A percentile compares a stretch with the other conserved stretches of the same genome.
phyloP scores from a whole-genome alignment of 2,329 filamentous ascomycete species.

The Aspergillus melleus region DNA sequence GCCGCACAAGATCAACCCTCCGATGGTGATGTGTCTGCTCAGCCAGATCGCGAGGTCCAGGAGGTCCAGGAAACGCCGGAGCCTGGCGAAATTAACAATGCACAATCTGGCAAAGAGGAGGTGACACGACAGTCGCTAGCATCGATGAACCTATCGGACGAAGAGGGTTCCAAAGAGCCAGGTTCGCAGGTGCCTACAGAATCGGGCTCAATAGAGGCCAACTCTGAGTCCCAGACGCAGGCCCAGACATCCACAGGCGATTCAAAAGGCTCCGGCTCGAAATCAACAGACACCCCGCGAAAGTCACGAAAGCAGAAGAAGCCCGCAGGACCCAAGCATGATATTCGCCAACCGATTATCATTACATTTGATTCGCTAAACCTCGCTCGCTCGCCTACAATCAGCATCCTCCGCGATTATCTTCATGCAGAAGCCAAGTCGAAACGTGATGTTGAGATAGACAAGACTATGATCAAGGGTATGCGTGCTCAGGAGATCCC shows the following conservation, averaged over 20 bases:
- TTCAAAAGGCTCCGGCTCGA: slow-evolving; percentile 12
- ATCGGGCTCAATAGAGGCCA: not conserved
- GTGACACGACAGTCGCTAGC: slow-evolving; percentile 25
- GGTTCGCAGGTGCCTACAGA: not conserved
- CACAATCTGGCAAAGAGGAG: slow-evolving; percentile 23
- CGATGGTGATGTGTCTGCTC: slow-evolving; percentile 13
- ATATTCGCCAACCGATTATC: slow-evolving; percentile 64
- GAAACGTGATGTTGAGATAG: slow-evolving; percentile 56
- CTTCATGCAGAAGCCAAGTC: slow-evolving; percentile 68
- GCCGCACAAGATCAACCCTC: slow-evolving; percentile 4
- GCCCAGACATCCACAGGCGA: slow-evolving; percentile 11
- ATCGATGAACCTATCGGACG: slow-evolving; percentile 31
- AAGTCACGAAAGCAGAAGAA: slow-evolving; percentile 28
- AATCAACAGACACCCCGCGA: slow-evolving; percentile 8
- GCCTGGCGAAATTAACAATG: slow-evolving; percentile 5
- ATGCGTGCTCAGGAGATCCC: slow-evolving; percentile 77
- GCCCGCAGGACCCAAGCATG: slow-evolving; percentile 40
- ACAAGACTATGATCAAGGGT: slow-evolving; percentile 51
- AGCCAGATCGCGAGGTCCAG: slow-evolving; percentile 20
- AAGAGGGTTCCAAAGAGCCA: not conserved
- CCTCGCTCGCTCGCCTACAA: slow-evolving; percentile 62
- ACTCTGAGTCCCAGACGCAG: slow-evolving; percentile 14
- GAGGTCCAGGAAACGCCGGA: slow-evolving; percentile 33
- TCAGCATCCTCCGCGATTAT: slow-evolving; percentile 72
- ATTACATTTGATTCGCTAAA: slow-evolving; percentile 87